Base-by-base conservation (phyloP, 2,329 filamentous ascomycete species). In the Trichoderma citrinoviride region DNA sequence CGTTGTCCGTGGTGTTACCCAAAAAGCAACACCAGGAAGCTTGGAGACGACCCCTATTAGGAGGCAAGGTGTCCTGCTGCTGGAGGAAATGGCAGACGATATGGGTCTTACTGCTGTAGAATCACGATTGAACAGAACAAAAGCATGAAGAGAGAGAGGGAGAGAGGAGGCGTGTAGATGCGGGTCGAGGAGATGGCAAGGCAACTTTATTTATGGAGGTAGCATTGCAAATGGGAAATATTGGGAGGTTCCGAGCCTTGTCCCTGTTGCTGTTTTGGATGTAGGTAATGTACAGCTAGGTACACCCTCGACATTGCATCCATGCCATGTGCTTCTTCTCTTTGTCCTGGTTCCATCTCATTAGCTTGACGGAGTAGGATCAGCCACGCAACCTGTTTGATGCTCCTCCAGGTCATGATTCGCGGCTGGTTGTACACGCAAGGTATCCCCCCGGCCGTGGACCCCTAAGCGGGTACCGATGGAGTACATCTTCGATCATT, bases 181-280 rank as follows among this genome's bases (percentile, higher is more conserved):
- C 60, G 60, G 60, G 60, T 46, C 40, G 60, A 49, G 27, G 33
- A 53, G 60, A 61, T 44, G 23, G 56, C 25, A 53, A 14, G 40
- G 49, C 60, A 62, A 62, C 60, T 62, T 62, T 62, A 62, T 62
- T 62, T 62, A 62, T 62, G 60, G 33, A 37, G 33, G 33, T 54
- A 33, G 60, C 60, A 62, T 62, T 49, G 40, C 33, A 25, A 37
- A 61, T 40, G 47, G 47, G 12, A 37, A 61, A 29, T 29, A 52
- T 53, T 61, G 58, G 47, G 55, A 60, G 17, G 49, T 62, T 62
- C 60, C 60, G 60, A 62, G 47, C 41, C 40, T 60, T n/a, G 56
- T 15, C 52, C 27, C 29, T 40, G 19, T 29, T 19, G 21, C 8
- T 29, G 25, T 12, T 37, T 37, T 23, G 8, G 7, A 50, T 27